Base-by-base conservation (phyloP, 441 rosid species). In the Populus tomentosa region DNA sequence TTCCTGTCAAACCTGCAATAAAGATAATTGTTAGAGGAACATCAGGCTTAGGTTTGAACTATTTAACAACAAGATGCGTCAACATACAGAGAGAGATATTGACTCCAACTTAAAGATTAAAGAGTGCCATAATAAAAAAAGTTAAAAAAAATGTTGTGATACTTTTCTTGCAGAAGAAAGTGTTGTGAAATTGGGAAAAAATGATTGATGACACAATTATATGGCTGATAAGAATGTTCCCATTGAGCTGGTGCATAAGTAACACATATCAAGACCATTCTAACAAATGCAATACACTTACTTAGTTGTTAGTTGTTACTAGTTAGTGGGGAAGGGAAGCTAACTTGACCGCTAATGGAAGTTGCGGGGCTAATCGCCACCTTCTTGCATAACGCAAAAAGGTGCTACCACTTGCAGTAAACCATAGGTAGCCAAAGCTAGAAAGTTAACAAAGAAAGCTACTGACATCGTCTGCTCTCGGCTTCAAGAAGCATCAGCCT, bases 1-100 rank as follows among this genome's bases (percentile, higher is more conserved):
- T 95, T 95, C 83, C 95, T 82, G 86, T 93, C 99, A 81, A 95
- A 93, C 99, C 98, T 95, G 94, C 73, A 50, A 84, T 73, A 65
- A 68, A 78, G 69, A 80, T 67, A 36, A 32, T 36, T 38, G 64
- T 75, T 35, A 67, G 38, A 67, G 70, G 28, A 73, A 35, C 18
- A 62, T 10, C 73, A 20, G 7, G 69, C 40, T 53, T 11, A 20
- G 38, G 26, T 68, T 26, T 40, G 13, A 72, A 67, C 73, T 23
- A 36, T 10, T 9, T 14, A 46, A 46, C 56, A 26, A 36, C 53
- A 3, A 61, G 26, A 66, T 5, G 50, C 59, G 20, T n/a, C 6
- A 3, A 70, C 46, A 23, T n/a, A 69, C n/a, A 9, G 21, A 10
- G 33, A 56, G 56, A 46, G 56, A 14, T 4, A 69, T 7, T 42